Base-by-base conservation (phyloP, 2,329 filamentous ascomycete species). In the Pseudopyrenochaeta lycopersici region DNA sequence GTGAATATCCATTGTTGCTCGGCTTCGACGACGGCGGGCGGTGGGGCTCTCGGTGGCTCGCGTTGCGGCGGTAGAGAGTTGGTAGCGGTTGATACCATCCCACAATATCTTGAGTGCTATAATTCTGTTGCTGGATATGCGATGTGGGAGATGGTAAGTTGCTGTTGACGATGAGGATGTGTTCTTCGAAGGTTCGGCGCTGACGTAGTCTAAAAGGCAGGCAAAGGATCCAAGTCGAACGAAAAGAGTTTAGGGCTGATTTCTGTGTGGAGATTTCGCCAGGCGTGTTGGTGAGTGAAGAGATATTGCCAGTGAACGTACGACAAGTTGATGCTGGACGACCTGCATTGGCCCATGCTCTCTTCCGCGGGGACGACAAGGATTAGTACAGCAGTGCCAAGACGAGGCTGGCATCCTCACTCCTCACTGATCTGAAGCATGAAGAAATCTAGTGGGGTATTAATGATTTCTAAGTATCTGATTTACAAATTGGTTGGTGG, bases 1-100 rank as follows among this genome's bases (percentile, higher is more conserved):
- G 89, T 91, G 74, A 97, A 98, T 49, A 91, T 84, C 95, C 95
- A 99, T 82, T 98, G 94, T 62, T 81, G 78, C 70, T 88, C 84
- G 36, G 81, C 77, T 56, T 83, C 80, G 41, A 80, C 77, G 46
- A 87, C 78, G 44, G 85, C 79, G 4, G 76, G 73, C 33, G 77
- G 72, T 6, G 74, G 75, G 10, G 71, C 71, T 20, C 70, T 63
- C 3, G 73, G 73, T n/a, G 63, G 71, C 46, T 74, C 71, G 47
- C 68, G 69, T 35, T 65, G 61, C 23, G 58, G 59, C 35, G 56
- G 56, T 27, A 55, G 52, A 27, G 66, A 44, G 46, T 52, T 63
- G 39, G 46, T 38, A 30, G 66, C 58, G 20, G 66, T 64, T 18
- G 71, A 68, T 9, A 73, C 69, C 72, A 75, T 75, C 33, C 32